Percentiles rank a stretch among this genome's conserved stretches.
Evolutionary conservation across 2,329 filamentous ascomycete species (phyloP).

Genomic region (Verticillium klebahnii): DNA sequence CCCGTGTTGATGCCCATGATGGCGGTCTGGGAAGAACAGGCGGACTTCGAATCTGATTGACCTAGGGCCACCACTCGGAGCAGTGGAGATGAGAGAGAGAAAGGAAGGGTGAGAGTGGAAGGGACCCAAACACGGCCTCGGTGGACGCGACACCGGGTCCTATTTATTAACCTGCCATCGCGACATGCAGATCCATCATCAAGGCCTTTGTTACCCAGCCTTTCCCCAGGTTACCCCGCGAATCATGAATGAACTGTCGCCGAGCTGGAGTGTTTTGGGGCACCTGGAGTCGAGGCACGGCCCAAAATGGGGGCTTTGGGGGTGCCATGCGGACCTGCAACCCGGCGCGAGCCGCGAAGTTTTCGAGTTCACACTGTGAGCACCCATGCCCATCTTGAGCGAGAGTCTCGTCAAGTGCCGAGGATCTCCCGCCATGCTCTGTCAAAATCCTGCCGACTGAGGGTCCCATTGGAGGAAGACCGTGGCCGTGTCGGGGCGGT

Average conservation of each 20-base stretch:
- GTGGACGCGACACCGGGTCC: background rate
- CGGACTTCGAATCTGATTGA: background rate
- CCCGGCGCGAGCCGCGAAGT: background rate
- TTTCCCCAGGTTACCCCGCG: background rate
- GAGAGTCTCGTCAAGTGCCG: background rate
- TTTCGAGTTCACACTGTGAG: background rate
- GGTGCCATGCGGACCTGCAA: background rate
- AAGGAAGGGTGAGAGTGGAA: background rate
- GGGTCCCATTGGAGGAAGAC: background rate
- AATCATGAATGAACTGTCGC: background rate
- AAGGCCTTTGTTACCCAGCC: background rate
- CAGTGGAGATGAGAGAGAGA: background rate
- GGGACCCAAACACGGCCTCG: background rate
- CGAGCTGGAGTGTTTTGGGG: background rate
- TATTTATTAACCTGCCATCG: background rate
- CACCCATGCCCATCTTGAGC: background rate
- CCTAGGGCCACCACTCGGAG: background rate
- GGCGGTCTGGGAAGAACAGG: background rate
- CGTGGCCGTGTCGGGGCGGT: background rate
- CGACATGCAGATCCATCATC: background rate
- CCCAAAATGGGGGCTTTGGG: background rate
- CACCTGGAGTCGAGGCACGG: background rate
- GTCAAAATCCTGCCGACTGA: background rate
- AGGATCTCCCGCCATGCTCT: background rate
- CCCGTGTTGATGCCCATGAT: constrained; percentile 5